These are phyloP conservation scores for Neurospora sp. DNA, from an alignment of 495 filamentous ascomycete species.

Conservation along the genomic window DNA sequence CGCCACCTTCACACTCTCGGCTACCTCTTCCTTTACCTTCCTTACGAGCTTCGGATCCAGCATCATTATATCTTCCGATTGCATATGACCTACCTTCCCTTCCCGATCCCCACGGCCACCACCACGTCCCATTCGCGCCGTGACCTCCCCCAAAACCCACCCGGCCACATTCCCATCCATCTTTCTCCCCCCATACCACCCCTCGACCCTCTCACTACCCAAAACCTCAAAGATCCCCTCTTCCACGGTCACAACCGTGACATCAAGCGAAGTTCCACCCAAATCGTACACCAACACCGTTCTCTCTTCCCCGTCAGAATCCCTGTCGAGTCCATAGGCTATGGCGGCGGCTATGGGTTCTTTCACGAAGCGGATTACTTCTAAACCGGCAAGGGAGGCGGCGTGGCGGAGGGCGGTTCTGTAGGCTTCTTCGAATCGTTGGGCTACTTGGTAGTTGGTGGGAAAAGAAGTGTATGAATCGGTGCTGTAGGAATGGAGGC, in stretches of 20 bases:
- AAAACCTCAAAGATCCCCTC: slow-evolving; percentile 88
- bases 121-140: slow-evolving; percentile 95
- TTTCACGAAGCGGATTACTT: slow-evolving; percentile 89
- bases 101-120: slow-evolving; percentile 68
- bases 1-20: slow-evolving; percentile 96
- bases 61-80: slow-evolving; percentile 71
- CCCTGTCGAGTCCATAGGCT: slow-evolving; percentile 70
- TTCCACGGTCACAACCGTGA: slow-evolving; percentile 87
- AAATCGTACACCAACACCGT: slow-evolving; percentile 91
- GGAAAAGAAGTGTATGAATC: not conserved
- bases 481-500: not conserved
- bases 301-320: slow-evolving; percentile 50
- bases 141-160: slow-evolving; percentile 65
- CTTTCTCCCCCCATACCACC: not conserved
- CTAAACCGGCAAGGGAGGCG: slow-evolving; percentile 81
- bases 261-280: slow-evolving; percentile 98
- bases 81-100: slow-evolving; percentile 64
- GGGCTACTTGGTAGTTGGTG: not conserved
- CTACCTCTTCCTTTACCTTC: slow-evolving; percentile 85
- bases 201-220: slow-evolving; percentile 12
- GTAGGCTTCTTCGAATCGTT: slow-evolving; percentile 94
- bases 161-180: not conserved
- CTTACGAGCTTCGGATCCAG: slow-evolving; percentile 84
- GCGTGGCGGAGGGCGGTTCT: slow-evolving; percentile 92
- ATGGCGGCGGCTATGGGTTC: slow-evolving; percentile 79